Evolutionary conservation across 2,329 filamentous ascomycete genomes (phyloP).

Genomic region (Salinomyces thailandicus): DNA sequence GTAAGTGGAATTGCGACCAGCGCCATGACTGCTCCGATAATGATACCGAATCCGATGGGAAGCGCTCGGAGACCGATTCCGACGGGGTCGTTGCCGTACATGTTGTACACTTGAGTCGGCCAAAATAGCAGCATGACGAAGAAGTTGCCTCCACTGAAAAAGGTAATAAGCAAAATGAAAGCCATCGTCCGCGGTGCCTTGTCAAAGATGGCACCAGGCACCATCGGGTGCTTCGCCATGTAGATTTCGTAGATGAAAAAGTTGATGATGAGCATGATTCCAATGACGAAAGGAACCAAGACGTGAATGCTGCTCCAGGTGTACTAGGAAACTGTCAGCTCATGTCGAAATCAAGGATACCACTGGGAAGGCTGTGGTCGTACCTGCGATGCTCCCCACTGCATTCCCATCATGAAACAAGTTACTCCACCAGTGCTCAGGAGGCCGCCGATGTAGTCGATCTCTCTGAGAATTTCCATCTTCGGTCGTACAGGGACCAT

Average conservation of each 20-base stretch:
- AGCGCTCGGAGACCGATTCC: conserved; percentile 55
- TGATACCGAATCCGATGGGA: conserved; percentile 54
- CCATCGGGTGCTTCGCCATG: conserved; percentile 25
- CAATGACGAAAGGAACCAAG: conserved; percentile 25
- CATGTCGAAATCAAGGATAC: background rate
- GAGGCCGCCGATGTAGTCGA: conserved; percentile 45
- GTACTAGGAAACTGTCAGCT: conserved; percentile 15
- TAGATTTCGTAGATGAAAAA: conserved; percentile 26
- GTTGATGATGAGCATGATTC: conserved; percentile 20
- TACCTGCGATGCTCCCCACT: conserved; percentile 18
- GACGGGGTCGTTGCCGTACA: conserved; percentile 53
- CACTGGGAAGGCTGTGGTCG: background rate
- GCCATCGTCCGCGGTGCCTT: conserved; percentile 27
- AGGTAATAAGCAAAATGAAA: conserved; percentile 30
- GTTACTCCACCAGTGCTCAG: conserved; percentile 42
- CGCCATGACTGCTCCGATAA: conserved; percentile 50
- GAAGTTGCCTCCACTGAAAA: conserved; percentile 32
- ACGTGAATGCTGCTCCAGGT: conserved; percentile 24
- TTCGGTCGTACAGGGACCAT: conserved; percentile 31
- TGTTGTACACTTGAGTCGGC: conserved; percentile 54
- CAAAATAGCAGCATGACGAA: conserved; percentile 44
- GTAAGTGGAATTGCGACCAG: conserved; percentile 48
- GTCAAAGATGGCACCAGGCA: conserved; percentile 20
- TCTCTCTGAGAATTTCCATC: conserved; percentile 34
- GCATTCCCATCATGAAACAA: conserved; percentile 39